Evolutionary conservation across 768 basidiomycete genomes (phyloP), one percentile per base, ranked within the genome.

Genomic region (Cystobasidium tubakii): DNA sequence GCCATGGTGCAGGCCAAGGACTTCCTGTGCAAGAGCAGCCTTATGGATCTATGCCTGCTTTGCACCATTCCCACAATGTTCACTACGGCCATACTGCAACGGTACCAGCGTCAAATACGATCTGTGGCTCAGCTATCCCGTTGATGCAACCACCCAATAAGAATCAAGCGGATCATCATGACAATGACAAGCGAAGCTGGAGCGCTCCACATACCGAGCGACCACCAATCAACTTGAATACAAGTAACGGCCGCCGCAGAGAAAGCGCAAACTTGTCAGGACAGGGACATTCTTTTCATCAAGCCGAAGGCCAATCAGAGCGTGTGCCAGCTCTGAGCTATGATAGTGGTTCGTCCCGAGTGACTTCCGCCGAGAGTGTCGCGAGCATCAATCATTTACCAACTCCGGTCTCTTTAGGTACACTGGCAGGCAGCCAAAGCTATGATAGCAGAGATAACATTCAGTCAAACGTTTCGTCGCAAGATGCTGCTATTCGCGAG

Each of bases 311-410:
- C 4, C 10, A 9, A 50, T 4, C 12, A 4, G 46, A 50, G 7
- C 21, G 10, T 21, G 3, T 12, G n/a, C 57, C 57, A 2, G 57
- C 57, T 3, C 33, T 60, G 27, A 31, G 13, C 13, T 60, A 29
- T 21, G 57, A 60, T 29, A 60, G 57, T 60, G 57, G 57, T 27
- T 60, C 57, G 57, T 60, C 57, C 33, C 57, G 57, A 29, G 15
- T 60, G 29, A 34, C 33, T 17, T 60, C 57, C 15, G 23, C 29
- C 25, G 29, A 60, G 57, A 60, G 57, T 23, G 6, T 60, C 4
- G 15, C 57, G 27, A 21, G 33, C 29, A 2, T 60, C 57, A 27
- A 34, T 29, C 57, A 60, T 60, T 60, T 60, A 60, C 57, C 29
- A 27, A 31, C 57, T 27, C 57, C 57, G 57, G 15, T 60, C 33